phyloP scores from a whole-genome alignment of 2,329 filamentous ascomycete genomes.

The Claviceps digitariae region DNA sequence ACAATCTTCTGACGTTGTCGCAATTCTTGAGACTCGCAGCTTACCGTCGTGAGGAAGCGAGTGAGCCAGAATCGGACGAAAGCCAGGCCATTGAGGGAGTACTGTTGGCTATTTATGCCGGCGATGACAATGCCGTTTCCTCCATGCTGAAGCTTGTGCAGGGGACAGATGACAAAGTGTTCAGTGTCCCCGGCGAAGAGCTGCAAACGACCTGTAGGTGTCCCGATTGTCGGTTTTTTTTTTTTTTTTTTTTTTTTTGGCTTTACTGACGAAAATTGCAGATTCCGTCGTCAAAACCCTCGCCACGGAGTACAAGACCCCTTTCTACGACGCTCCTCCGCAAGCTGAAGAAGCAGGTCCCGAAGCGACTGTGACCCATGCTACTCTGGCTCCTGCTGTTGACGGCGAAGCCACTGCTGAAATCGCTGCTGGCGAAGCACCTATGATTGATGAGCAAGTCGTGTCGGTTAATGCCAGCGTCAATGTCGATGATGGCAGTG shows the following conservation, averaged over 20 bases:
- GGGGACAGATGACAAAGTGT: conserved; percentile 52
- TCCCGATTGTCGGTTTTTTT: background rate
- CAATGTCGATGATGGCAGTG: conserved; percentile 40
- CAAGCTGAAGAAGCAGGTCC: conserved; percentile 15
- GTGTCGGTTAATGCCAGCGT: conserved; percentile 30
- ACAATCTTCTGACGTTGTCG: conserved; percentile 56
- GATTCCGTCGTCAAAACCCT: conserved; percentile 28
- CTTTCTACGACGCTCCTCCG: conserved; percentile 20
- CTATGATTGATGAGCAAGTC: conserved; percentile 28
- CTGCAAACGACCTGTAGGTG: conserved; percentile 60
- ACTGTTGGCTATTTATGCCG: conserved; percentile 64
- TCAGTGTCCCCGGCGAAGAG: conserved; percentile 49
- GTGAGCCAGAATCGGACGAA: conserved; percentile 51
- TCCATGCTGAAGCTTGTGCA: conserved; percentile 67
- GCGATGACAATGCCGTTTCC: conserved; percentile 59
- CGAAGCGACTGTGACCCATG: conserved; percentile 35
- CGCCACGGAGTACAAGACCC: conserved; percentile 38
- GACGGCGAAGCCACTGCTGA: conserved; percentile 48
- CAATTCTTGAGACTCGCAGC: conserved; percentile 72
- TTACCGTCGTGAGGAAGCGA: conserved; percentile 58
- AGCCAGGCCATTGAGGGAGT: conserved; percentile 72
- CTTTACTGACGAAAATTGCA: conserved; percentile 12
- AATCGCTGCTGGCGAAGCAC: conserved; percentile 33
- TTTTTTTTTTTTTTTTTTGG: too few species aligned
- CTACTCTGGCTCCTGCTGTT: conserved; percentile 45